Conservation (phyloP, 2,329 filamentous ascomycete genomes). For the Fusarium napiforme region DNA sequence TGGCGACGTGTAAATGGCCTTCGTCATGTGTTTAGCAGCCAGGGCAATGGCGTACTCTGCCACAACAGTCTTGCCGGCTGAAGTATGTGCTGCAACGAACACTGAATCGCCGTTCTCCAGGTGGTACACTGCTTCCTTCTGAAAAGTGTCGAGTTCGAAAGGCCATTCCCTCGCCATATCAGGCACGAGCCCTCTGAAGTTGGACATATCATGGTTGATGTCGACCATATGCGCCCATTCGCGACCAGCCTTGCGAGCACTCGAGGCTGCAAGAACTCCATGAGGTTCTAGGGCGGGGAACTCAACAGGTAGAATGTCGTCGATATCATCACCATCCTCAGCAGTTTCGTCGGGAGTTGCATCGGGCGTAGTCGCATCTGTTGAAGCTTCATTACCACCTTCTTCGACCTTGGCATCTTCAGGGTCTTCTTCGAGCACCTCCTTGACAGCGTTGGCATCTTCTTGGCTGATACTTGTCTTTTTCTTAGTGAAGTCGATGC, state of each 20-base stretch:
- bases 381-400: slow-evolving; percentile 45
- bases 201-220: slow-evolving; percentile 90
- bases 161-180: slow-evolving; percentile 97
- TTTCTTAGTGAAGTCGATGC: slow-evolving; percentile 75
- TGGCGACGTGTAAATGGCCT: slow-evolving; percentile 97
- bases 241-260: slow-evolving; percentile 77
- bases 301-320: slow-evolving; percentile 88
- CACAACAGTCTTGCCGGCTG: slow-evolving; percentile 96
- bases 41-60: slow-evolving; percentile 97
- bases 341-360: slow-evolving; percentile 51
- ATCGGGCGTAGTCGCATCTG: slow-evolving; percentile 41
- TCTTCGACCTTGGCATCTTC: slow-evolving; percentile 50
- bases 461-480: slow-evolving; percentile 67
- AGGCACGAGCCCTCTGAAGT: slow-evolving; percentile 91
- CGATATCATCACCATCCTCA: slow-evolving; percentile 74
- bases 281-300: slow-evolving; percentile 91
- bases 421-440: slow-evolving; percentile 66
- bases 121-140: slow-evolving; percentile 98
- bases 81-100: slow-evolving; percentile 97
- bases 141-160: slow-evolving; percentile 97
- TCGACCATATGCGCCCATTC: slow-evolving; percentile 99
- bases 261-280: slow-evolving; percentile 77
- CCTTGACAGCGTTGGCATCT: slow-evolving; percentile 76
- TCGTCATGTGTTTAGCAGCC: slow-evolving; percentile 98
- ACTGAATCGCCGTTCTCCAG: slow-evolving; percentile 96